phyloP scores from a whole-genome alignment of 495 filamentous ascomycete genomes.

The Podospora pseudoanserina region DNA sequence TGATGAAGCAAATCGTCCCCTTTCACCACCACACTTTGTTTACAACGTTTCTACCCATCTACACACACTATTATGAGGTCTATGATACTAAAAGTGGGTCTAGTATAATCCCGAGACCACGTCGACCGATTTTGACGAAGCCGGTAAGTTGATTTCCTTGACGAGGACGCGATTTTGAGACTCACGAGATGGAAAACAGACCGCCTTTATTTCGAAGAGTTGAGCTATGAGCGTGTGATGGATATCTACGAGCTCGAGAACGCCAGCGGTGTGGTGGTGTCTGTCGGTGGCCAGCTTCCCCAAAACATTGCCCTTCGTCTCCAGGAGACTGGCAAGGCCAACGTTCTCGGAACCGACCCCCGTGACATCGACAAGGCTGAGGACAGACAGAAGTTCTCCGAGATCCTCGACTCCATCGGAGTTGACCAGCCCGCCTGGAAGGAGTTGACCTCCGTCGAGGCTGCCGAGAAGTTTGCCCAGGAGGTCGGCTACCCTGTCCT shows the following conservation, averaged over 20 bases:
- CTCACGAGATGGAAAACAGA: too few relatives aligned
- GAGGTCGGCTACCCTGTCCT: constrained; percentile 91
- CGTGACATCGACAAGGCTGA: constrained; percentile 95
- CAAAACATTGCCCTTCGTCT: constrained; percentile 95
- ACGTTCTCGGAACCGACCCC: constrained; percentile 86
- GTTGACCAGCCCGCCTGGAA: constrained; percentile 98
- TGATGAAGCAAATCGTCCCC: not conserved
- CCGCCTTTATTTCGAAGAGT: constrained; percentile 89
- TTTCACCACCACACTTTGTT: constrained; percentile 1
- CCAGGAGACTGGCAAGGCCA: constrained; percentile 86
- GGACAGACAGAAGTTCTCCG: constrained; percentile 96
- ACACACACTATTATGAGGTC: not conserved
- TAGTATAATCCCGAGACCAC: constrained; percentile 83
- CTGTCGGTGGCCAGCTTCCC: constrained; percentile 91
- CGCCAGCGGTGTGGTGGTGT: constrained; percentile 86
- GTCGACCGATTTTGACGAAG: constrained; percentile 84
- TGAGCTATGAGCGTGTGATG: constrained; percentile 97
- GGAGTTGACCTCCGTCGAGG: constrained; percentile 87
- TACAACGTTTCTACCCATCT: not conserved
- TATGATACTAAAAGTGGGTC: not conserved
- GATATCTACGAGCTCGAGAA: constrained; percentile 95
- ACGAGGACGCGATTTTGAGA: too few relatives aligned
- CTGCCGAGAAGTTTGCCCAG: constrained; percentile 79
- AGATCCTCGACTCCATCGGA: constrained; percentile 89
- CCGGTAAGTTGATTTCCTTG: constrained; percentile 53